Evolutionary conservation across 2,329 filamentous ascomycete genomes (phyloP).

Genomic region (Pestalotiopsis sp.): DNA sequence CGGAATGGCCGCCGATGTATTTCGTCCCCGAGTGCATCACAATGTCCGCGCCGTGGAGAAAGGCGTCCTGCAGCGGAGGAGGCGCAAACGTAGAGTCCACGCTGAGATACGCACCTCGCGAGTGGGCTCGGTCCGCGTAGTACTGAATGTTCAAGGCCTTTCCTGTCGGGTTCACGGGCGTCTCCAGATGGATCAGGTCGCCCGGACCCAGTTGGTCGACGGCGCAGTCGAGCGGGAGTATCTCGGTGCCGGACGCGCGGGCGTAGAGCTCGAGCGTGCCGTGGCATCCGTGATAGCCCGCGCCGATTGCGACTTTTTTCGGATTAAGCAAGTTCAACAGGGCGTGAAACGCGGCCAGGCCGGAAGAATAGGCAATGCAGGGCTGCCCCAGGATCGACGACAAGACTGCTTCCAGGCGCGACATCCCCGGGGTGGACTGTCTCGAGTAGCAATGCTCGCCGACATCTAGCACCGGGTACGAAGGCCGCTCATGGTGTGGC

Average conservation of each 20-base stretch:
- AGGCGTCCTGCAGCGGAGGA: conserved; percentile 84
- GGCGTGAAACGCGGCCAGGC: conserved; percentile 85
- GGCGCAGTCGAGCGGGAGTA: conserved; percentile 70
- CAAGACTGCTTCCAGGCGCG: conserved; percentile 84
- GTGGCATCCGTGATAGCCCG: conserved; percentile 92
- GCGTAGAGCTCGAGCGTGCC: conserved; percentile 75
- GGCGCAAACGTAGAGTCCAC: conserved; percentile 93
- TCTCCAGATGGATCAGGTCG: conserved; percentile 89
- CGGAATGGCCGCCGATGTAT: conserved; percentile 93
- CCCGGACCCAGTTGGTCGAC: conserved; percentile 69
- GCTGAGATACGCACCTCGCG: conserved; percentile 72
- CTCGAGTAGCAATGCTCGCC: conserved; percentile 84
- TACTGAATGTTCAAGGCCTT: conserved; percentile 72
- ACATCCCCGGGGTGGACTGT: conserved; percentile 74
- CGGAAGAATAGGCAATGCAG: conserved; percentile 77
- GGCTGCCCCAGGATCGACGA: conserved; percentile 70
- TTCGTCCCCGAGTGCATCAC: conserved; percentile 96
- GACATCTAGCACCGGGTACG: conserved; percentile 38
- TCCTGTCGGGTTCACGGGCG: conserved; percentile 87
- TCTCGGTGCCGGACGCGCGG: conserved; percentile 74
- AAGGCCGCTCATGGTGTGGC: conserved; percentile 36
- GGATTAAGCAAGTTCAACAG: conserved; percentile 84
- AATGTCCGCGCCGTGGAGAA: conserved; percentile 77
- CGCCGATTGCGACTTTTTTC: conserved; percentile 76
- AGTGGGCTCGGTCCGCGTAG: conserved; percentile 73